phyloP scores from a whole-genome alignment of 768 basidiomycete species.

The Lepiota venenata region DNA sequence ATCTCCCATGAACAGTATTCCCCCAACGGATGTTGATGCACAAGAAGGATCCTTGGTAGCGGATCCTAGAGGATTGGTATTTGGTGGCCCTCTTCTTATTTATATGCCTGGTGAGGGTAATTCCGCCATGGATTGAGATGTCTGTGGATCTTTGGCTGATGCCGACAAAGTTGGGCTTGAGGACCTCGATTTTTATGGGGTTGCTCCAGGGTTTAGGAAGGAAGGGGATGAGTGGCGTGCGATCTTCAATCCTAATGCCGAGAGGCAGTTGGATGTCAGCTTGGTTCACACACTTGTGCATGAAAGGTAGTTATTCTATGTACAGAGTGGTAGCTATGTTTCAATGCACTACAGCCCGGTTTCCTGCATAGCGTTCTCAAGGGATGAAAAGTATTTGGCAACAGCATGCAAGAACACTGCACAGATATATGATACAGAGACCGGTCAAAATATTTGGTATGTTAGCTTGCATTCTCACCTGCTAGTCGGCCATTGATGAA shows the following conservation, averaged over 20 bases:
- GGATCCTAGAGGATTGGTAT: no score
- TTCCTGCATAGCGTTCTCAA: conserved; percentile 92
- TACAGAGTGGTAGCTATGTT: conserved; percentile 43
- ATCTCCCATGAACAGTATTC: no score
- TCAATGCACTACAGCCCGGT: no score
- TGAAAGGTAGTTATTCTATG: conserved; percentile 53
- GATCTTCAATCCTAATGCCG: conserved; percentile 75
- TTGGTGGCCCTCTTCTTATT: no score
- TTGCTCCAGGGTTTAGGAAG: conserved; percentile 52
- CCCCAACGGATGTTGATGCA: no score
- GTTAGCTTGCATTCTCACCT: conserved; percentile 21
- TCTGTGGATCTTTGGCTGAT: neutral
- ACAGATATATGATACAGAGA: conserved; percentile 93
- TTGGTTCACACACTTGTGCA: conserved; percentile 82
- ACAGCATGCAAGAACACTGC: conserved; percentile 93
- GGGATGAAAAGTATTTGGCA: conserved; percentile 87
- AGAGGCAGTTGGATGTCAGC: conserved; percentile 66
- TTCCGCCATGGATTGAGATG: conserved; percentile 2
- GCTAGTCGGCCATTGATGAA: neutral
- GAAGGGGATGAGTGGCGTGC: conserved; percentile 86
- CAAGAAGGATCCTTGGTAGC: no score
- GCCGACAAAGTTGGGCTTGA: conserved; percentile 29
- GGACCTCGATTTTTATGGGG: conserved; percentile 37
- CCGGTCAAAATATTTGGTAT: conserved; percentile 82
- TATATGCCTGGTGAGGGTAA: no score